A percentile compares a stretch with the other conserved stretches of the same genome.
Conservation (phyloP, 108 stramenopile species). For the Skeletonema costatum region DNA sequence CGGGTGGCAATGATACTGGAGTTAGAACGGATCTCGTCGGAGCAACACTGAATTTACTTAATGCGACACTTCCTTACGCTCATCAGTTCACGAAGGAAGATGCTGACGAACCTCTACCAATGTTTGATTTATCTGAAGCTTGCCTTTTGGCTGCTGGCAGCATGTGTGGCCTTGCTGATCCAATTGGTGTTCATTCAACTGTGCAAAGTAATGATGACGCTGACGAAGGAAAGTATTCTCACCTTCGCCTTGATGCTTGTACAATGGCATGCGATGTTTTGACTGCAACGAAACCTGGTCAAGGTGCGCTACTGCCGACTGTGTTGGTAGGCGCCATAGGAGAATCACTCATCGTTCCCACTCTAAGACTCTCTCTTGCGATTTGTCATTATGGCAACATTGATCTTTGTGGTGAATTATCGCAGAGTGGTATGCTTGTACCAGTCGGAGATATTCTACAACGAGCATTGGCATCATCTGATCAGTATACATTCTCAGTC, state of each 20-base stretch:
- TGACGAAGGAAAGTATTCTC: slow-evolving; percentile 45
- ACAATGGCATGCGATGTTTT: slow-evolving; percentile 64
- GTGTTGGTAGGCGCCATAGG: slow-evolving; percentile 81
- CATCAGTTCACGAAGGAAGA: slow-evolving; percentile 23
- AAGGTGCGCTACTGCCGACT: slow-evolving; percentile 60
- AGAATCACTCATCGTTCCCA: slow-evolving; percentile 55
- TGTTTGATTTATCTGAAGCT: slow-evolving; percentile 70
- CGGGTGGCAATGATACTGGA: background rate
- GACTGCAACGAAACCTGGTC: slow-evolving; percentile 37
- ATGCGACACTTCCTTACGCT: slow-evolving; percentile 25
- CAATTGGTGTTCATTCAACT: no score
- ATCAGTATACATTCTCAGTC: slow-evolving; percentile 66
- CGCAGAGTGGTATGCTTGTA: slow-evolving; percentile 66
- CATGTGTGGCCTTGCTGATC: slow-evolving; percentile 60
- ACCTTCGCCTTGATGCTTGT: slow-evolving; percentile 63
- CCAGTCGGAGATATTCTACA: slow-evolving; percentile 76
- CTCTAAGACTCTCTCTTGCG: slow-evolving; percentile 65
- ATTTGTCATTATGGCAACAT: slow-evolving; percentile 65
- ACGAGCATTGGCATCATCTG: slow-evolving; percentile 52
- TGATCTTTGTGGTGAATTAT: slow-evolving; percentile 69
- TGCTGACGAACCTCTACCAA: slow-evolving; percentile 37
- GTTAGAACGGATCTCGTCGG: slow-evolving; percentile 27
- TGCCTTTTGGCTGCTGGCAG: slow-evolving; percentile 77
- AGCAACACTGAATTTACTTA: slow-evolving; percentile 24
- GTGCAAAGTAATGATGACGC: background rate